Evolutionary conservation across 179 eudicot species (phyloP), one percentile per base, ranked within the genome.

Genomic region (Pouteria campechiana): DNA sequence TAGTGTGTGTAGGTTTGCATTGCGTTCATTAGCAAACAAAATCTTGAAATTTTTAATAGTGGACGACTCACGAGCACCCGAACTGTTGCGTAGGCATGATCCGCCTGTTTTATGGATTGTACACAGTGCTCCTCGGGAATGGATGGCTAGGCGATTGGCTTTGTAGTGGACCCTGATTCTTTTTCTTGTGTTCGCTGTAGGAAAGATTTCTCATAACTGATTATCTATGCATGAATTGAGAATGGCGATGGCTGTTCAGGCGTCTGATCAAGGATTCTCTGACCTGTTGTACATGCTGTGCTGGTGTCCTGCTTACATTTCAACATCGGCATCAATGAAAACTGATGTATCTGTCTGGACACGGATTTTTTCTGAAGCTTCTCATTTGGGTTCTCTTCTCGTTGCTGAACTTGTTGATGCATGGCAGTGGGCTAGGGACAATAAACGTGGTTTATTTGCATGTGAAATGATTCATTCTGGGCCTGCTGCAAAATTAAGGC

Each of bases 401-500:
- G 94, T 92, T 50, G 87, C 99, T 20, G 99, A 92, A 65, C 99
- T 82, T 44, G 96, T 87, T 35, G 99, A 92, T 78, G 99, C 99
- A 36, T 92, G 99, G 99, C 62, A 82, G 50, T 92, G 99, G 99
- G 80, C 99, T 34, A 74, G 87, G 30, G 99, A 92, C 61, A 87
- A 94, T 35, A 83, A 83, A 57, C 63, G 94, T 52, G 99, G 99
- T 32, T 72, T 92, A 46, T 87, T 92, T 78, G 99, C 99, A 48
- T 92, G 88, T 44, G 86, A 87, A 31, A 61, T 59, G 61, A 75
- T 66, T 71, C 75, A 48, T 54, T 73, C 73, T 65, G 99, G 99
- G 29, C 99, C 99, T 44, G 56, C 81, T 60, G 94, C 99, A 33
- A 82, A 50, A 55, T 68, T 92, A 57, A 71, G 99, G 57, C 99